These are phyloP conservation scores for Lentithecium fluviatile DNA, from an alignment of 495 filamentous ascomycete genomes.

Conservation along the genomic window DNA sequence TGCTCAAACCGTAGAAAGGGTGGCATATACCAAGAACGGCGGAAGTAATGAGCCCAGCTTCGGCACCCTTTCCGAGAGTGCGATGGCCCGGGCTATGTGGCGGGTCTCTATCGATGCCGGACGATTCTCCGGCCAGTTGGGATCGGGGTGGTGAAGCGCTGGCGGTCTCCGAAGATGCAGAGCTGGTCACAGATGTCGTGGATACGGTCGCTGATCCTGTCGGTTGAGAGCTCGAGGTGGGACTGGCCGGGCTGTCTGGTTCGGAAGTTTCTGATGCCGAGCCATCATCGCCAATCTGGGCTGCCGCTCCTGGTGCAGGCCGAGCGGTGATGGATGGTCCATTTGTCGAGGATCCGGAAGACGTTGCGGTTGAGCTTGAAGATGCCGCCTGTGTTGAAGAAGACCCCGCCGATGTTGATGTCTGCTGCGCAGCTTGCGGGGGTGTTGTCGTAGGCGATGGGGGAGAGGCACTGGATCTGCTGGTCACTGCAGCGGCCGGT, in stretches of 20 bases:
- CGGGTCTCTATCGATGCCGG: neutral
- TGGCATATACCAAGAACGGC: conserved; percentile 19
- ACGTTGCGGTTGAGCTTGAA: neutral
- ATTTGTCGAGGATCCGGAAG: neutral
- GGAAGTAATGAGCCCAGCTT: conserved; percentile 27
- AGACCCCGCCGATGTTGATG: neutral
- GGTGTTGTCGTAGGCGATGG: no score
- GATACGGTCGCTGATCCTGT: neutral
- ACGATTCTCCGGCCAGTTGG: neutral
- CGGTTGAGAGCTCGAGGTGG: neutral
- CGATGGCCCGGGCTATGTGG: neutral
- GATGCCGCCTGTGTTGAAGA: neutral
- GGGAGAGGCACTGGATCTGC: no score
- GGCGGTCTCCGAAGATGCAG: neutral
- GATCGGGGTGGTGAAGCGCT: neutral
- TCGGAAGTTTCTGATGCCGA: no score
- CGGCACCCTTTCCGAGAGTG: conserved; percentile 19
- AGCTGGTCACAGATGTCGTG: neutral
- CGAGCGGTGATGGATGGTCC: neutral
- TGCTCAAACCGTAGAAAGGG: neutral
- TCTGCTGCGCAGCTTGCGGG: no score
- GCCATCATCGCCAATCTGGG: neutral
- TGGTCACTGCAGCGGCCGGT: neutral
- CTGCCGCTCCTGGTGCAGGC: neutral
- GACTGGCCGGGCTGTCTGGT: no score